Percentiles rank a stretch among this genome's conserved stretches.
These are phyloP conservation scores for Colletotrichum tamarilloi DNA, from an alignment of 2,329 filamentous ascomycete genomes.

Conservation along the genomic window DNA sequence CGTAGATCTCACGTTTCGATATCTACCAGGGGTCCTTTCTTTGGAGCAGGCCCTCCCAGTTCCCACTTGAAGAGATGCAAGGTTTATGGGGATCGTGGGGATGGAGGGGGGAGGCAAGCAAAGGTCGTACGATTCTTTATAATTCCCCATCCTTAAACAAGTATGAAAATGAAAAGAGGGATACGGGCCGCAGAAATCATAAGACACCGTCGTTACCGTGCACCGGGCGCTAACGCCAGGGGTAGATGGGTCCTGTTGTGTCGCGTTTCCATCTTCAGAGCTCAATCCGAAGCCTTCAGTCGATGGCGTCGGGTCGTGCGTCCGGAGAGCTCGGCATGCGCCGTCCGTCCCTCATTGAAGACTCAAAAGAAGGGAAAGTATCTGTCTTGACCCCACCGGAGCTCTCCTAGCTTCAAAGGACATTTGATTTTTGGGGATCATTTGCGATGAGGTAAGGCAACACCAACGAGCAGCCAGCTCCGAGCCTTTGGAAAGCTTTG, in stretches of 20 bases:
- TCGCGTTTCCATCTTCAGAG: neutral
- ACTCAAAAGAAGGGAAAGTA: neutral
- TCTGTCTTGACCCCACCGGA: neutral
- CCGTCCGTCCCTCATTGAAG: neutral
- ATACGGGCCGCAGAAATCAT: neutral
- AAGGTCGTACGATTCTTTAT: neutral
- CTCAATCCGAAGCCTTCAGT: neutral
- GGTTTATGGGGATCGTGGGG: neutral
- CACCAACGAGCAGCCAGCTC: neutral
- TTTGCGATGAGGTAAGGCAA: neutral
- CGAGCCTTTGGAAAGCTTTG: neutral
- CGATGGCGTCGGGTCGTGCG: neutral
- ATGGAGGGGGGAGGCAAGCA: neutral
- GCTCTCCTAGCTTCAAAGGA: neutral
- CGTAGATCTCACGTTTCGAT: neutral
- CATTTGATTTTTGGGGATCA: neutral
- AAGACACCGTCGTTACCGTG: neutral
- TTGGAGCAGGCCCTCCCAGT: constrained; percentile 17
- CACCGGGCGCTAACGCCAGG: neutral
- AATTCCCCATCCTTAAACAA: neutral
- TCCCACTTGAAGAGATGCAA: constrained; percentile 4
- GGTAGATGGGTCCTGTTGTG: neutral
- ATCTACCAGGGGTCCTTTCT: constrained; percentile 12
- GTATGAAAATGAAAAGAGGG: neutral
- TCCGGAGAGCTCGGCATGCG: neutral